Evolutionary conservation across 805 yeast species (phyloP).

Genomic region (Lachancea waltii): DNA sequence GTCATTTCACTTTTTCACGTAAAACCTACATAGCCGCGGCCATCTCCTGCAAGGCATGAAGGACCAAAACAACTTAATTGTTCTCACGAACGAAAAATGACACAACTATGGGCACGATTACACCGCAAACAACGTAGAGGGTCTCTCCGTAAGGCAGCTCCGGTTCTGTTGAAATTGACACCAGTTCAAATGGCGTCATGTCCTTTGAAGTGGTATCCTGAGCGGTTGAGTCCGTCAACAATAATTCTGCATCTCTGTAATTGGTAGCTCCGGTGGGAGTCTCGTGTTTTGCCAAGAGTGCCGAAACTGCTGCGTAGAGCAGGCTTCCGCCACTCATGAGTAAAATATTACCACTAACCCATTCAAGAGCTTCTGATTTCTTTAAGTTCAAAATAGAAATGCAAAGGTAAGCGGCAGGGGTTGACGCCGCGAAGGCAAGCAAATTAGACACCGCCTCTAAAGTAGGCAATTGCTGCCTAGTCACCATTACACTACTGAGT

Average conservation of each 20-base stretch:
- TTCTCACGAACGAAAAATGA: conserved; percentile 22
- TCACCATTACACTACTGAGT: conserved; percentile 42
- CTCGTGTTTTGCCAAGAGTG: conserved; percentile 22
- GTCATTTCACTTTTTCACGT: too few relatives aligned
- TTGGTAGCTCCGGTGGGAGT: conserved; percentile 8
- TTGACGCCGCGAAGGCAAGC: conserved; percentile 32
- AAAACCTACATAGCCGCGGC: background rate
- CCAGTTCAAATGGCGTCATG: conserved; percentile 5
- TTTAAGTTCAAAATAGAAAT: conserved; percentile 23
- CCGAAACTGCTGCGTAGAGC: conserved; percentile 31
- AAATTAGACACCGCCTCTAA: conserved; percentile 41
- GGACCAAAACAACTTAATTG: too few relatives aligned
- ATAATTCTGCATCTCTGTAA: background rate
- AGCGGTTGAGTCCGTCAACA: background rate
- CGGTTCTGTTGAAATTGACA: background rate
- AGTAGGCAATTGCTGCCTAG: conserved; percentile 36
- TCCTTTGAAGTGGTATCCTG: conserved; percentile 3
- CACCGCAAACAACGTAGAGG: conserved; percentile 23
- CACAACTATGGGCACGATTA: conserved; percentile 24
- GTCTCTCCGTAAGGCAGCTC: conserved; percentile 14
- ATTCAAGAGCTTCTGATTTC: conserved; percentile 24
- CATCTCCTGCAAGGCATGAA: too few relatives aligned
- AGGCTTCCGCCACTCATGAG: conserved; percentile 33
- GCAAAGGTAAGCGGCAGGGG: conserved; percentile 30
- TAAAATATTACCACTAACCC: conserved; percentile 29